Evolutionary conservation across 441 rosid species (phyloP).

Genomic region (Rhodomyrtus psidioides): DNA sequence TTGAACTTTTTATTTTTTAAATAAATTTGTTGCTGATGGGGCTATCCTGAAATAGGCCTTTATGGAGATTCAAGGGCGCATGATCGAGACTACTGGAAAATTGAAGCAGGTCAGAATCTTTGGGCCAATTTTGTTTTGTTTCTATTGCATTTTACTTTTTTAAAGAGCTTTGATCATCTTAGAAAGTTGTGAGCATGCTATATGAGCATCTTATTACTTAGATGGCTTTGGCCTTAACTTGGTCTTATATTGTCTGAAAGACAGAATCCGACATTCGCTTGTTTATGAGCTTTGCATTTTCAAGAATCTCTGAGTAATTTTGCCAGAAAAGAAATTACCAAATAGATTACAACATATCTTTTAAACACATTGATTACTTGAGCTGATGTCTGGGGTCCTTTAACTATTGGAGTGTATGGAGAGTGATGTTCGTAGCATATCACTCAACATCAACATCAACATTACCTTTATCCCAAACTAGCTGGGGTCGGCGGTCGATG

Average conservation of each 20-base stretch:
- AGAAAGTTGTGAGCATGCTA: background rate
- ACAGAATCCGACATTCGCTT: background rate
- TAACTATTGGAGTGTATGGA: background rate
- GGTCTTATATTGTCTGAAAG: background rate
- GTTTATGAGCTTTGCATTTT: background rate
- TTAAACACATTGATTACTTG: background rate
- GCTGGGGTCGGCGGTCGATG: no score
- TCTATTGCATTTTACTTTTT: background rate
- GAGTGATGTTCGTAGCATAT: background rate
- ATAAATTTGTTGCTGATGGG: background rate
- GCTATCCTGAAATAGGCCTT: slow-evolving; percentile 36
- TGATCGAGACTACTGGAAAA: slow-evolving; percentile 79
- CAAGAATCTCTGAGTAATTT: background rate
- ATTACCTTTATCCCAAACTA: no score
- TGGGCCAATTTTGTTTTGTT: background rate
- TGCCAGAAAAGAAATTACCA: background rate
- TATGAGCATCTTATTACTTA: background rate
- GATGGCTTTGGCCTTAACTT: background rate
- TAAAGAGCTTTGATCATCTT: background rate
- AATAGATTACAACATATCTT: background rate
- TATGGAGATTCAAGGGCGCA: slow-evolving; percentile 81
- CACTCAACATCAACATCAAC: no score
- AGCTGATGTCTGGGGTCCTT: background rate
- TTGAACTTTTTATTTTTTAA: background rate
- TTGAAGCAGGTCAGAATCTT: slow-evolving; percentile 51